phyloP scores from a whole-genome alignment of 2,329 filamentous ascomycete species.

The Sclerotinia glacialis region DNA sequence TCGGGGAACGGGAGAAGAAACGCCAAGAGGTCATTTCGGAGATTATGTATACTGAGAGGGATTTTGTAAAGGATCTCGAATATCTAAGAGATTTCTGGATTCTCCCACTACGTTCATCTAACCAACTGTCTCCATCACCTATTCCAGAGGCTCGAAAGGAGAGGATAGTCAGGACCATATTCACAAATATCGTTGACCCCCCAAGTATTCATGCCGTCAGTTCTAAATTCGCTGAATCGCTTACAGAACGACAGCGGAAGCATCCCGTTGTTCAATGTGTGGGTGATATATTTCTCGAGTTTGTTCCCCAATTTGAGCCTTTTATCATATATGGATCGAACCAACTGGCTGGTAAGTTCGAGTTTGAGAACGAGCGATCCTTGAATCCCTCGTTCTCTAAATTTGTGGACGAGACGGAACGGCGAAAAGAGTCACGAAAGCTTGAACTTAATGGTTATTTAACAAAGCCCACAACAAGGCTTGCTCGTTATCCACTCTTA shows the following conservation, averaged over 20 bases:
- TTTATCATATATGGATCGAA: constrained; percentile 97
- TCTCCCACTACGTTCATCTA: constrained; percentile 75
- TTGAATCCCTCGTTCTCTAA: constrained; percentile 80
- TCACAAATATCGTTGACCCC: constrained; percentile 87
- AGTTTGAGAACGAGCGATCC: constrained; percentile 94
- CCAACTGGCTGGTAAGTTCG: constrained; percentile 94
- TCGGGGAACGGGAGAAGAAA: constrained; percentile 91
- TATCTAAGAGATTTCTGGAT: constrained; percentile 99
- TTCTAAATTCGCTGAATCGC: constrained; percentile 77
- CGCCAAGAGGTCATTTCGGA: constrained; percentile 97
- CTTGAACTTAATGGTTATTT: constrained; percentile 95
- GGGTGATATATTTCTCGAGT: constrained; percentile 92
- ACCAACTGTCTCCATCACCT: constrained; percentile 64
- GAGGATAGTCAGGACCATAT: constrained; percentile 89
- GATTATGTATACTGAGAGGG: constrained; percentile 96
- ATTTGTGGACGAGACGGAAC: constrained; percentile 95
- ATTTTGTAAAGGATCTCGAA: constrained; percentile 98
- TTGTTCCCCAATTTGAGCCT: constrained; percentile 86
- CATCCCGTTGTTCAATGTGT: constrained; percentile 83
- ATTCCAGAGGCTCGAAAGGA: constrained; percentile 86
- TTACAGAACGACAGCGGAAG: constrained; percentile 89
- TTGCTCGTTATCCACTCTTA: constrained; percentile 89
- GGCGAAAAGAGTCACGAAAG: constrained; percentile 93
- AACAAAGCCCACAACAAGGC: constrained; percentile 92
- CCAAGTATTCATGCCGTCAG: constrained; percentile 85